Evolutionary conservation across 1,284 basidiomycete genomes (phyloP).

Genomic region (Neotropicomus parvogracilis): DNA sequence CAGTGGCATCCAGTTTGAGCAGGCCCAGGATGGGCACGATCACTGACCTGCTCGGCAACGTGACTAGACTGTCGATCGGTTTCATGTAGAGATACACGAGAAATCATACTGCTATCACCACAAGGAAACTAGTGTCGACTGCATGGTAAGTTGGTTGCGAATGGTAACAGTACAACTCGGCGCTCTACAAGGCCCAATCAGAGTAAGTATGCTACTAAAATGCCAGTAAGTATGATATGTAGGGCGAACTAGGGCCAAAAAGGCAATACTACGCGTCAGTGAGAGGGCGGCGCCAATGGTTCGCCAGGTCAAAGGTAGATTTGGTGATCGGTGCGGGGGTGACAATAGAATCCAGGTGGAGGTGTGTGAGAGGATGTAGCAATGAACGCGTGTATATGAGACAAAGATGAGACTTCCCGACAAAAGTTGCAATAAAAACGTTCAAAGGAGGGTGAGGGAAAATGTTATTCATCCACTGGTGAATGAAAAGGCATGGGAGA

Average conservation of each 20-base stretch:
- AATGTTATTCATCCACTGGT: conserved; percentile 42
- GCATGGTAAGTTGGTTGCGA: conserved; percentile 26
- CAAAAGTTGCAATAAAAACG: conserved; percentile 25
- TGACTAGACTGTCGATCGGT: not conserved
- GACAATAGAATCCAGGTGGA: conserved; percentile 18
- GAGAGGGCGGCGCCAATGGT: conserved; percentile 10
- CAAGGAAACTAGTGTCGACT: conserved; percentile 12
- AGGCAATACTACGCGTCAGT: conserved; percentile 17
- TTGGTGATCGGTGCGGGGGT: conserved; percentile 2
- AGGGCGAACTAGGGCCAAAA: conserved; percentile 20
- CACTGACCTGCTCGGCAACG: conserved; percentile 26
- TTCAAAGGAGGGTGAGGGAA: conserved; percentile 25
- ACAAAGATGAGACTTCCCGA: conserved; percentile 31
- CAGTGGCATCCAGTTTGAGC: conserved; percentile 82
- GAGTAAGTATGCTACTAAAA: conserved; percentile 35
- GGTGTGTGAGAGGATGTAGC: conserved; percentile 22
- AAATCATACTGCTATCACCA: conserved; percentile 11
- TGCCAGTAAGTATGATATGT: conserved; percentile 32
- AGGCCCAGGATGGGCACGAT: conserved; percentile 50
- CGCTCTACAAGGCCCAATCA: conserved; percentile 31
- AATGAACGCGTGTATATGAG: conserved; percentile 28
- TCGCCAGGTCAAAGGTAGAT: conserved; percentile 18
- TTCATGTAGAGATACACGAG: conserved; percentile 15
- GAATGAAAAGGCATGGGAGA: conserved; percentile 70
- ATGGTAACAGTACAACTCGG: conserved; percentile 36